Base-by-base conservation (phyloP, 495 filamentous ascomycete genomes). In the Jackrogersella multiformis region DNA sequence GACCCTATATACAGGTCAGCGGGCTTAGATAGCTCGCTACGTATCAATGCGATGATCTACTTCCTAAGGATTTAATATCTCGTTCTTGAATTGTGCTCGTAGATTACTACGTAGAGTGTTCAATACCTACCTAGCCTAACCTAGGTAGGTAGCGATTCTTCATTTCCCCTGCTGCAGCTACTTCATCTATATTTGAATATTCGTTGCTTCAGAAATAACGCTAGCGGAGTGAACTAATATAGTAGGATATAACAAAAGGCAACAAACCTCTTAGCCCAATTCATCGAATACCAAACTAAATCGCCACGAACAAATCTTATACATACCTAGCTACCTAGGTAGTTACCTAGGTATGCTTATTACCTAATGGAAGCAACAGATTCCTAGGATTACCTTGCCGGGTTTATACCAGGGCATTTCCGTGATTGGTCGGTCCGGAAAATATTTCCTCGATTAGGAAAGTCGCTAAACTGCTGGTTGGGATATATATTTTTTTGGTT, bases 361-460 rank as follows among this genome's bases (percentile, higher is more conserved):
- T n/a, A n/a, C n/a, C 35, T 15, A 38, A n/a, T 30, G 28, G 8
- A 3, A 30, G 28, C 13, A 39, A 39, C 35, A 39, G 42, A 12
- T 45, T 35, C 9, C 32, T 7, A 13, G 38, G 15, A 42, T 15
- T 42, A 16, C 32, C 38, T 42, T 42, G 38, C 20, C 16, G 38
- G 20, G 16, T 15, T 7, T 30, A 28, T n/a, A 16, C 7, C 9
- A 7, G 46, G 49, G 10, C 20, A 15, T 36, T 24, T 30, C 21
- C 9, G 36, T 48, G 46, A 68, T 68, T 68, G 66, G 66, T 49
- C 18, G 13, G 34, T 36, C 34, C 16, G 24, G 2, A 16, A 6
- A 58, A 59, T 55, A 55, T 15, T 48, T 53, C 18, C 66, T 63
- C 46, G 35, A 68, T 64, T 63, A 64, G 66, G 66, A 63, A 68